phyloP scores from a whole-genome alignment of 257 asterid genomes.

The Nicotiana paniculata region DNA sequence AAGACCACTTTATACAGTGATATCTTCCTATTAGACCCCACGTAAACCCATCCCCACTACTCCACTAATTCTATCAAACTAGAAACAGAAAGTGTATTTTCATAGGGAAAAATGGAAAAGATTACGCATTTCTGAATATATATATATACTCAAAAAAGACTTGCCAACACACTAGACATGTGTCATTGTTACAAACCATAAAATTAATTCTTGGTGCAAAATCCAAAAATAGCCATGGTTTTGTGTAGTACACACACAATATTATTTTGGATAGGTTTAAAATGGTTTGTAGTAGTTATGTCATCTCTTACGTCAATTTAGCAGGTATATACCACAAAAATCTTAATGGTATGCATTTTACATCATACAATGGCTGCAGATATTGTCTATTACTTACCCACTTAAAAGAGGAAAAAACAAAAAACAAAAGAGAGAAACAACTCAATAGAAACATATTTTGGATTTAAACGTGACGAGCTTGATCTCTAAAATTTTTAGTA shows the following conservation, averaged over 20 bases:
- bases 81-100: background rate
- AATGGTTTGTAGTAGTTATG: background rate
- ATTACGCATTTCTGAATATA: background rate
- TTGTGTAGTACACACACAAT: background rate
- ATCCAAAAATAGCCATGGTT: background rate
- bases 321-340: background rate
- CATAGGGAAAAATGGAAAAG: background rate
- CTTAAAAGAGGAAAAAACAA: background rate
- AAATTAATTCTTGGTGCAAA: background rate
- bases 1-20: background rate
- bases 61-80: background rate
- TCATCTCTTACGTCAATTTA: conserved; percentile 8
- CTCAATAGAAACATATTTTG: background rate
- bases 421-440: background rate
- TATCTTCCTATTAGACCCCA: background rate
- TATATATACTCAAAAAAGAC: background rate
- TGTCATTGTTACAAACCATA: background rate
- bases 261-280: conserved; percentile 1
- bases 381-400: background rate
- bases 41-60: background rate
- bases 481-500: background rate
- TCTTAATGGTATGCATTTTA: background rate
- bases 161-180: background rate
- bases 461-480: too few species aligned
- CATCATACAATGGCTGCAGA: conserved; percentile 9